Conservation (phyloP, 306 rosid species). For the Malus fusca region DNA sequence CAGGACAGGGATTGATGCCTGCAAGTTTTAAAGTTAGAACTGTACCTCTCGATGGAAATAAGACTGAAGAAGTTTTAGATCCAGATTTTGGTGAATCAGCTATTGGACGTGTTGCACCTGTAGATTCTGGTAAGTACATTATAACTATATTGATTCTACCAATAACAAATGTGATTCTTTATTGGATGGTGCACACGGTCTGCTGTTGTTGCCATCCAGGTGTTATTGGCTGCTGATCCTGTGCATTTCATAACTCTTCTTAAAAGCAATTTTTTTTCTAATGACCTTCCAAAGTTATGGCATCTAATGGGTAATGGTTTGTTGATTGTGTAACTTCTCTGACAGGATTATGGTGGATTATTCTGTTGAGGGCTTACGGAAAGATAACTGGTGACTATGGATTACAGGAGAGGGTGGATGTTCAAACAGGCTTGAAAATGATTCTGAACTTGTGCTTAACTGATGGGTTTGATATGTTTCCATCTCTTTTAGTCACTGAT, state of each 20-base stretch:
- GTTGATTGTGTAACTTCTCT: constrained; percentile 3
- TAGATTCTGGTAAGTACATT: constrained; percentile 75
- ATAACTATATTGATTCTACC: neutral
- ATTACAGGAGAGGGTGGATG: constrained; percentile 86
- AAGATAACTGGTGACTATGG: constrained; percentile 73
- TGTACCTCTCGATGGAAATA: constrained; percentile 38
- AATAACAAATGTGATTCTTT: neutral
- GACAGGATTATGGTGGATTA: constrained; percentile 96
- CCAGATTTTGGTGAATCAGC: constrained; percentile 99
- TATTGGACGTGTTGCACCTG: constrained; percentile 97
- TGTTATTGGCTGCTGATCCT: neutral
- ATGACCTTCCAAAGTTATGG: neutral
- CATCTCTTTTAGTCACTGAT: constrained; percentile 90
- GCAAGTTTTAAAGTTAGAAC: constrained; percentile 92
- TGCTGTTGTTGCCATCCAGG: neutral
- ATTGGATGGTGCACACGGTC: neutral
- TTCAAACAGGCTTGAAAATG: constrained; percentile 89
- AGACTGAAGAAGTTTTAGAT: constrained; percentile 70
- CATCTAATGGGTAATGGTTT: neutral
- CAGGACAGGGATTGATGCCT: constrained; percentile 98
- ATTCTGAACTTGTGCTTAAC: constrained; percentile 79
- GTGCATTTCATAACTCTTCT: neutral
- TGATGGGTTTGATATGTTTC: constrained; percentile 95
- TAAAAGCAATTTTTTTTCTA: neutral
- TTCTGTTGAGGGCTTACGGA: constrained; percentile 82